Evolutionary conservation across 345 rosid genomes (phyloP).

Genomic region (Euphorbia tirucalli): DNA sequence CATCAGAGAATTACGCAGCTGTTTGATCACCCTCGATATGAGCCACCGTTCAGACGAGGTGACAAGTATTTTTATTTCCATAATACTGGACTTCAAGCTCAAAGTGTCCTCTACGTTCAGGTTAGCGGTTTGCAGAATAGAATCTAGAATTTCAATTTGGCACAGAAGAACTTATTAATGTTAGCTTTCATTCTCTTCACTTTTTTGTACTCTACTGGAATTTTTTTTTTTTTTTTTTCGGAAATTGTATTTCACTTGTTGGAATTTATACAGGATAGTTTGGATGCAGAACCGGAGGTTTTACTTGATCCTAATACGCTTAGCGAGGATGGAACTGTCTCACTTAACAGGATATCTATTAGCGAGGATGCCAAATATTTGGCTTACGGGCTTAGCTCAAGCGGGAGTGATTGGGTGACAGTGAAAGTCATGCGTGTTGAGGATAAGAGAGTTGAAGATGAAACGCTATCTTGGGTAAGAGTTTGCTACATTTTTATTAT

Average conservation of each 20-base stretch:
- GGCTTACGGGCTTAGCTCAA: constrained; percentile 76
- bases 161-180: too few species aligned
- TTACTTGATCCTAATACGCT: constrained; percentile 87
- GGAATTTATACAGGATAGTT: constrained; percentile 48
- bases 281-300: constrained; percentile 69
- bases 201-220: too few species aligned
- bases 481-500: neutral
- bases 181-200: neutral
- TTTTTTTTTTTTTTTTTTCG: neutral
- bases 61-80: constrained; percentile 74
- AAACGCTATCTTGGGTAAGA: constrained; percentile 79
- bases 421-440: constrained; percentile 63
- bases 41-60: constrained; percentile 61
- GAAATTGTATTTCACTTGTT: neutral
- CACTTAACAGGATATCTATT: constrained; percentile 47
- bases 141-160: neutral
- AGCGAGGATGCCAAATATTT: constrained; percentile 76
- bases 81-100: constrained; percentile 88
- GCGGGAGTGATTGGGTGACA: constrained; percentile 97
- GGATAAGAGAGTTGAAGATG: constrained; percentile 63
- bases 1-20: constrained; percentile 55
- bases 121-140: constrained; percentile 17
- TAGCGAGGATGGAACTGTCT: constrained; percentile 83
- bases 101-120: constrained; percentile 74
- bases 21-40: constrained; percentile 82